Base-by-base conservation (phyloP, 1,284 basidiomycete species). In the Mrakiaceae sp. region DNA sequence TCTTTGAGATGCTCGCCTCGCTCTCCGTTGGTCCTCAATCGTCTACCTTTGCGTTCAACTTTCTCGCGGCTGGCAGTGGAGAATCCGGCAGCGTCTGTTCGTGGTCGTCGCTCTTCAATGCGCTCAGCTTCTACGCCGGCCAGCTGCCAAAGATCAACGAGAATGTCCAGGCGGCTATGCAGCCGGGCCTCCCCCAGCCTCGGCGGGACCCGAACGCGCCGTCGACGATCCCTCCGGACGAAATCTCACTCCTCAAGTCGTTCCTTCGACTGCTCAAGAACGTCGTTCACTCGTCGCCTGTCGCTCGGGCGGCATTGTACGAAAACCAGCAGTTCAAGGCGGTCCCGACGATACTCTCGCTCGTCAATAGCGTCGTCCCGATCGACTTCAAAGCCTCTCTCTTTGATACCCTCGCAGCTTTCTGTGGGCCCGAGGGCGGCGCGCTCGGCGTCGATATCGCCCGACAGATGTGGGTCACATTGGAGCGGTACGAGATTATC, bases 1-100 rank as follows among this genome's bases (percentile, higher is more conserved):
- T 91, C 60, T 91, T 88, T 72, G 87, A 91, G 69, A 92, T 93
- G 90, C 78, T 93, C 27, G 79, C 83, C 4, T 88, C 90, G 27
- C 78, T 93, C 39, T 82, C 88, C 0, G 86, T 87, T 62, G 90
- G 90, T 0, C 84, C 86, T 62, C 84, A 87, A 67, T 88, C 87
- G 69, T 88, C 87, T 69, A 87, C 90, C 69, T 79, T 88, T 27
- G 85, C 88, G 0, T 90, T 90, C 77, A 90, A 91, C 72, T 91
- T 92, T 73, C 81, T 92, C 39, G 65, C 74, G 39, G 52, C 60
- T 9, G 62, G 57, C 53, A 62, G 65, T 4, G 43, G 83, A 7
- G 80, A 81, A 8, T 81, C n/a, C 16, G 43, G n/a, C 57, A 49
- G 42, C 14, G 58, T 56, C 46, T 66, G 65, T 69, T 77, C 76